Conservation (phyloP, 495 filamentous ascomycete species). For the Penicillium roqueforti region DNA sequence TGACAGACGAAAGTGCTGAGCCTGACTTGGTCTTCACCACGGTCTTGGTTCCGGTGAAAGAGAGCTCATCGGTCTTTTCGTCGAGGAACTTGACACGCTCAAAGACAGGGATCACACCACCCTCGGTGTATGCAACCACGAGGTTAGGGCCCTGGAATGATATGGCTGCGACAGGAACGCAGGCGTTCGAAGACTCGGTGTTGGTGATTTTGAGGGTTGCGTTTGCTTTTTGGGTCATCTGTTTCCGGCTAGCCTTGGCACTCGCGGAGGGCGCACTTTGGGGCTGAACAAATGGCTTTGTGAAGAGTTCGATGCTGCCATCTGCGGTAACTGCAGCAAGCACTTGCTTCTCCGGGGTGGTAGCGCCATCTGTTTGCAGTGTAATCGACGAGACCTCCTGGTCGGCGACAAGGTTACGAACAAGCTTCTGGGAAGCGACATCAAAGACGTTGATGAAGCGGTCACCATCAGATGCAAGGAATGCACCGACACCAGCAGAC, state of each 20-base stretch:
- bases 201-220: constrained; percentile 47
- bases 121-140: constrained; percentile 51
- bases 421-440: constrained; percentile 36
- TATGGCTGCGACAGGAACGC: constrained; percentile 44
- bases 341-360: constrained; percentile 35
- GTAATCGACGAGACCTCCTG: constrained; percentile 44
- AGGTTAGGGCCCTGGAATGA: constrained; percentile 48
- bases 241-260: constrained; percentile 44
- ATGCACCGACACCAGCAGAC: constrained; percentile 31
- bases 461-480: constrained; percentile 50
- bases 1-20: constrained; percentile 37
- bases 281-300: constrained; percentile 47
- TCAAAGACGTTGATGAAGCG: constrained; percentile 56
- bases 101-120: constrained; percentile 53
- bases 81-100: constrained; percentile 52
- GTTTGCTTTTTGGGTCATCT: constrained; percentile 48
- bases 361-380: constrained; percentile 22
- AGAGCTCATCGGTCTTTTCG: constrained; percentile 43
- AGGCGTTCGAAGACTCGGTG: constrained; percentile 40
- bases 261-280: constrained; percentile 28
- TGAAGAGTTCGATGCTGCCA: constrained; percentile 55
- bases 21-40: constrained; percentile 45
- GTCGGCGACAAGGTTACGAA: constrained; percentile 51
- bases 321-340: constrained; percentile 51
- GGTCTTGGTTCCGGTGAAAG: constrained; percentile 43